These are phyloP conservation scores for Chaetomiaceae sp. DNA, from an alignment of 2,329 filamentous ascomycete genomes.

Conservation along the genomic window DNA sequence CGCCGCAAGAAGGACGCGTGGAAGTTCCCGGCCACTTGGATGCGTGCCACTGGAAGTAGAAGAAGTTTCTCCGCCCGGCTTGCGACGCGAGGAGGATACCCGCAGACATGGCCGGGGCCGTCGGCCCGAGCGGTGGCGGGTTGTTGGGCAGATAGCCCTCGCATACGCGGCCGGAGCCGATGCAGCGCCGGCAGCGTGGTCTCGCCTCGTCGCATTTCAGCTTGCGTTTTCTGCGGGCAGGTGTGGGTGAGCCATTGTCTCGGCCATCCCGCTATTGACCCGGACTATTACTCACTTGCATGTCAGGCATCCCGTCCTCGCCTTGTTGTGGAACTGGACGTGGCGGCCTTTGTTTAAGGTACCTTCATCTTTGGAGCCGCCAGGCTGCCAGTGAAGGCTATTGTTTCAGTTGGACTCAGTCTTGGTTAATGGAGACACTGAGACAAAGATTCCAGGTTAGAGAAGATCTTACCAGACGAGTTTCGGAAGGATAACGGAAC, in stretches of 20 bases:
- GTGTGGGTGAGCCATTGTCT: background rate
- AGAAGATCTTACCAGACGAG: no score
- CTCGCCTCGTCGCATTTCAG: conserved; percentile 27
- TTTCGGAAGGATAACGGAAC: no score
- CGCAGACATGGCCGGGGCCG: background rate
- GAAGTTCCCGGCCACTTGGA: conserved; percentile 19
- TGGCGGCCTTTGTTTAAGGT: background rate
- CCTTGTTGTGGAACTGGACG: conserved; percentile 13
- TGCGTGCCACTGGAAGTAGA: conserved; percentile 18
- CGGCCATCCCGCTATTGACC: background rate
- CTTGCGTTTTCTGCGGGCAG: conserved; percentile 23
- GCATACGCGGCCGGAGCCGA: conserved; percentile 20
- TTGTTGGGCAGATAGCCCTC: conserved; percentile 17
- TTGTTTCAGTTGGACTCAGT: no score
- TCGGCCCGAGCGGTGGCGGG: background rate
- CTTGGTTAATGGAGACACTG: no score
- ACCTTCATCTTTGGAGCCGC: no score
- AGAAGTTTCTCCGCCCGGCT: conserved; percentile 19
- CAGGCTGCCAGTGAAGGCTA: no score
- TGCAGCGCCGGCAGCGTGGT: conserved; percentile 23
- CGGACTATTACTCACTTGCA: conserved; percentile 19
- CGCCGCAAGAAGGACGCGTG: conserved; percentile 19
- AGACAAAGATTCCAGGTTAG: no score
- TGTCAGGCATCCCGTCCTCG: conserved; percentile 19
- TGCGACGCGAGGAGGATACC: conserved; percentile 17